Evolutionary conservation across 1,139 yeast genomes (phyloP).

Genomic region (Magnusiomyces clavatus): DNA sequence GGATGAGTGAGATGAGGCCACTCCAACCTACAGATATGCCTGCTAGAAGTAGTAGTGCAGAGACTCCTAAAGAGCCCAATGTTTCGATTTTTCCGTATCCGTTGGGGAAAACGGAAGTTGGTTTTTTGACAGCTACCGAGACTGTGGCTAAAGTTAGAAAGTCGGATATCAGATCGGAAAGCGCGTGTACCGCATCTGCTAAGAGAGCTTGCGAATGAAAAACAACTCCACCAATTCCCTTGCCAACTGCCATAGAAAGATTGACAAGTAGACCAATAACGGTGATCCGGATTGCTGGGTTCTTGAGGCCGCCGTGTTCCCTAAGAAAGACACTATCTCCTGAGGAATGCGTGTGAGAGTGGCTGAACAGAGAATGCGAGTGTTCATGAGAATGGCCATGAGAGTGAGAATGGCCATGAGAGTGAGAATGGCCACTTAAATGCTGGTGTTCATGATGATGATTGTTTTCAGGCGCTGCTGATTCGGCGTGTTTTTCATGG

Average conservation of each 20-base stretch:
- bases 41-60: constrained; percentile 73
- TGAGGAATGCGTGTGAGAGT: constrained; percentile 26
- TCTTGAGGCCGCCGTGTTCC: constrained; percentile 35
- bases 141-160: constrained; percentile 85
- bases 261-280: constrained; percentile 85
- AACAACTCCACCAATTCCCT: constrained; percentile 80
- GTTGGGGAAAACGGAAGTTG: constrained; percentile 60
- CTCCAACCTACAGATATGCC: constrained; percentile 92
- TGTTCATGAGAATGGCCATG: constrained; percentile 17
- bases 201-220: constrained; percentile 92
- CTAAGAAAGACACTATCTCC: constrained; percentile 25
- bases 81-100: constrained; percentile 95
- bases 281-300: constrained; percentile 90
- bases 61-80: constrained; percentile 81
- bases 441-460: constrained; percentile 1
- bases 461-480: background rate
- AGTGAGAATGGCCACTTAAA: constrained; percentile 21
- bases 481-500: background rate
- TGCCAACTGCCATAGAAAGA: constrained; percentile 76
- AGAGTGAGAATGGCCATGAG: constrained; percentile 24
- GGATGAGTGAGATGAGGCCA: constrained; percentile 61
- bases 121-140: constrained; percentile 61
- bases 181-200: constrained; percentile 92
- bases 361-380: constrained; percentile 19
- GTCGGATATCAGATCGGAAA: constrained; percentile 85